Base-by-base conservation (phyloP, 352 stramenopile genomes). In the Chrysophaeum taylorii region DNA sequence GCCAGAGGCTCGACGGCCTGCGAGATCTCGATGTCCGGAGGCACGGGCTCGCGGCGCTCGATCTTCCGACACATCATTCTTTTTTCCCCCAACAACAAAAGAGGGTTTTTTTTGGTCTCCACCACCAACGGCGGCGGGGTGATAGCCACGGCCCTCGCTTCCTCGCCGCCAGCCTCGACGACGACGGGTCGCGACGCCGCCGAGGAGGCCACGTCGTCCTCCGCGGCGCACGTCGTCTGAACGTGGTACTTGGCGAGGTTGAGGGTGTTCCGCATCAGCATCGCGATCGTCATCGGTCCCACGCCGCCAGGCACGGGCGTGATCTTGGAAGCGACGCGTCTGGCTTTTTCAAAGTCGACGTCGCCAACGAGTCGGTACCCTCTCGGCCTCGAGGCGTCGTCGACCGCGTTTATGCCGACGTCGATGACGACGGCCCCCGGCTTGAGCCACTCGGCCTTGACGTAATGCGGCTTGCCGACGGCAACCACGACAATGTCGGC, bases 371-470 rank as follows among this genome's bases (percentile, higher is more conserved):
- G 85, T 71, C 93, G 92, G 80, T 98, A 98, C 29, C 93, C 92
- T 63, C 92, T 83, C 71, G 89, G 82, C 4, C 75, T 76, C 42
- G 70, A 71, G 33, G 81, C 38, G 57, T 82, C 82, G 70, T 92
- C 85, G 1, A 98, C 89, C 71, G 91, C 95, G 75, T 99, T 99
- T 78, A 98, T 99, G 9, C 96, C 96, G 21, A 99, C 95, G 81
- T 99, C 95, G 73, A 99, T 92, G 7, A 99, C 94, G 4, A 94
- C 88, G 16, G 90, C 91, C 23, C 94, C 94, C 16, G 89, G 84
- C 76, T 99, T 99, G 39, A 99, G 77, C 95, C 95, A 99, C 43
- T 89, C 82, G 18, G 84, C 89, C 29, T 89, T 90, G 18, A 99
- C 89, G 54, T 98, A 82, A 54, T 97, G 87, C 0, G 95, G 89